Evolutionary conservation across 179 eudicot species (phyloP), one percentile per base, ranked within the genome.

Genomic region (Gypsophila paniculata): DNA sequence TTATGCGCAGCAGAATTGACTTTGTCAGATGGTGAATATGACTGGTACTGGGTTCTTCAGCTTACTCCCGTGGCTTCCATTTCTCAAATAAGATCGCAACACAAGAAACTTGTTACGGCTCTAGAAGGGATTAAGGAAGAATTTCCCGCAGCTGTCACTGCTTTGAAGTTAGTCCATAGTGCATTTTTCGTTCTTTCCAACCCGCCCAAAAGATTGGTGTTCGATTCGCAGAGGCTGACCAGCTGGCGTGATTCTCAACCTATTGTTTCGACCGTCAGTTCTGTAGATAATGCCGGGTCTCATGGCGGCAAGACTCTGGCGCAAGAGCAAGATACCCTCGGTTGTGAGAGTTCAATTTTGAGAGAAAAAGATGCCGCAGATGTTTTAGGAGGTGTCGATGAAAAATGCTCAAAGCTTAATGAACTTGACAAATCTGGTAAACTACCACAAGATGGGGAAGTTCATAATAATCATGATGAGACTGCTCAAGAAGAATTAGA

Each of bases 21-120:
- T 65, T 12, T 52, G 14, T 69, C 70, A 26, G 69, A 74, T 57
- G 49, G 72, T 74, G 78, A 73, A 64, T 36, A 19, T 48, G 85
- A 82, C 64, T 82, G 82, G 78, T 82, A 82, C 49, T 79, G 80
- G 82, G 71, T 82, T 71, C 82, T 79, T 73, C 80, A 79, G 63
- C 51, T 82, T 55, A 66, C 66, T 76, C 80, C 82, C 1, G 55
- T 51, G 44, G 76, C 80, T 39, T 73, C 66, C 17, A 39, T 19
- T 39, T 29, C 62, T 74, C 76, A 74, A 36, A 67, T 82, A 65
- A 58, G 17, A 15, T 61, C 34, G 19, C 79, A 72, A 6, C 65
- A 76, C 71, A 52, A 53, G 5, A 82, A 65, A 71, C 71, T 82
- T 29, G 65, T 59, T 55, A 23, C 67, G 36, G 71, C 67, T 19